phyloP scores from a whole-genome alignment of 1,139 yeast genomes.

The Taphrina flavorubra region DNA sequence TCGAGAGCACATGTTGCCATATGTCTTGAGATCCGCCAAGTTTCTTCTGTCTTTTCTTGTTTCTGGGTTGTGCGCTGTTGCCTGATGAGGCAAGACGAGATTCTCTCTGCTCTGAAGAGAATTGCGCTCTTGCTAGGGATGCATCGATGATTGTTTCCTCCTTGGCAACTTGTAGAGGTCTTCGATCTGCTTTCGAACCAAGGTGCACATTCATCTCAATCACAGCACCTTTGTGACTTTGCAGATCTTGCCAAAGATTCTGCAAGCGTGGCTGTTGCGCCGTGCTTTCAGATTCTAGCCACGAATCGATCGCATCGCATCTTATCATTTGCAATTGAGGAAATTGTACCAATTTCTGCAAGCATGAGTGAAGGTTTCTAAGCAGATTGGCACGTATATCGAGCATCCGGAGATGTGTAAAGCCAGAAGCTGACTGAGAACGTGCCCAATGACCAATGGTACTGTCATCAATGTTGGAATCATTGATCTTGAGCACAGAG shows the following conservation, averaged over 20 bases:
- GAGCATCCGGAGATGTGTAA: conserved; percentile 8
- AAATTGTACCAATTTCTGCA: conserved; percentile 1
- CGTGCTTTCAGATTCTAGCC: background rate
- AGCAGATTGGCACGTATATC: conserved; percentile 12
- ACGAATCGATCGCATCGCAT: background rate
- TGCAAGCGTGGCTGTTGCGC: background rate
- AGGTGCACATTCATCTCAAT: conserved; percentile 14
- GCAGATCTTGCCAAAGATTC: background rate
- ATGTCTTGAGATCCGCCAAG: background rate
- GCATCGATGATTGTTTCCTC: background rate
- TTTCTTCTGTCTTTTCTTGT: conserved; percentile 15
- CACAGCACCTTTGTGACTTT: conserved; percentile 5
- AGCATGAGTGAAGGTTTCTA: background rate
- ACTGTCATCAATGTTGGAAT: conserved; percentile 10
- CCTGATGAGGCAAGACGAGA: background rate
- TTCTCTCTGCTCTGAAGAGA: background rate
- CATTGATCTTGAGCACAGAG: conserved; percentile 5
- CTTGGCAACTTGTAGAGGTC: background rate
- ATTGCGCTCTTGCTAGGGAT: background rate
- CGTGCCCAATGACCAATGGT: conserved; percentile 31
- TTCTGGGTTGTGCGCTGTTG: background rate
- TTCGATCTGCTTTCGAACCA: conserved; percentile 20
- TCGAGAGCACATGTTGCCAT: conserved; percentile 16
- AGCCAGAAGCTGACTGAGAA: conserved; percentile 24
- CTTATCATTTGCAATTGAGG: background rate